phyloP scores from a whole-genome alignment of 495 filamentous ascomycete genomes.

The Aspergillus panamensis region DNA sequence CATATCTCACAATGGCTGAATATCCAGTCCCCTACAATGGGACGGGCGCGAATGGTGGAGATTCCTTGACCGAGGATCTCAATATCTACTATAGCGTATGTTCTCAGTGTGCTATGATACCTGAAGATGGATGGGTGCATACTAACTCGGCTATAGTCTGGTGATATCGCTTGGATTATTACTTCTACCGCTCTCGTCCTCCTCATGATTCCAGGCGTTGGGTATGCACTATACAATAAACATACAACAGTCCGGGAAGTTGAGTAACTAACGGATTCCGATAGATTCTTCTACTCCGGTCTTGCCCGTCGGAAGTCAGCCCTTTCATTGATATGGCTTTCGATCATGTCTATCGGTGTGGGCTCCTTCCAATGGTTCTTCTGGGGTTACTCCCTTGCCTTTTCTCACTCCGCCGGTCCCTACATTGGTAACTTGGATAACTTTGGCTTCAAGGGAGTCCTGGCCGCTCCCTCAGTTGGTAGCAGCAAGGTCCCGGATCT shows the following conservation, averaged over 20 bases:
- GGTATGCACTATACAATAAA: constrained; percentile 39
- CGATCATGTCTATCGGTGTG: constrained; percentile 91
- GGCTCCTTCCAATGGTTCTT: constrained; percentile 98
- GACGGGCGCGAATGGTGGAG: constrained; percentile 60
- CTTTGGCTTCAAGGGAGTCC: constrained; percentile 78
- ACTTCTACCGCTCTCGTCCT: constrained; percentile 84
- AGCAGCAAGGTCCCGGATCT: constrained; percentile 81
- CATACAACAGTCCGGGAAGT: not conserved
- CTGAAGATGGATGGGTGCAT: not conserved
- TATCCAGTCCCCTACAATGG: constrained; percentile 61
- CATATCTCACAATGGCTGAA: constrained; percentile 31
- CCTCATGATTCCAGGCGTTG: constrained; percentile 97
- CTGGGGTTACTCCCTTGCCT: constrained; percentile 95
- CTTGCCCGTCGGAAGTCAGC: constrained; percentile 96
- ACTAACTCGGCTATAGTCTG: constrained; percentile 51
- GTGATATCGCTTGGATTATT: constrained; percentile 92
- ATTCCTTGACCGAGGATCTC: constrained; percentile 69
- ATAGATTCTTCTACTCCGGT: constrained; percentile 94
- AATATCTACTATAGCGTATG: constrained; percentile 81
- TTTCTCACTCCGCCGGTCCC: constrained; percentile 77
- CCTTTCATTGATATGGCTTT: constrained; percentile 90
- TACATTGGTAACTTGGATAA: constrained; percentile 86
- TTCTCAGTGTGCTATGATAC: not conserved
- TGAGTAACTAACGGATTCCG: not conserved
- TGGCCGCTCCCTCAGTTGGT: constrained; percentile 78